Evolutionary conservation across 768 basidiomycete species (phyloP), one percentile per base, ranked within the genome.

Genomic region (Lentinula sp.): DNA sequence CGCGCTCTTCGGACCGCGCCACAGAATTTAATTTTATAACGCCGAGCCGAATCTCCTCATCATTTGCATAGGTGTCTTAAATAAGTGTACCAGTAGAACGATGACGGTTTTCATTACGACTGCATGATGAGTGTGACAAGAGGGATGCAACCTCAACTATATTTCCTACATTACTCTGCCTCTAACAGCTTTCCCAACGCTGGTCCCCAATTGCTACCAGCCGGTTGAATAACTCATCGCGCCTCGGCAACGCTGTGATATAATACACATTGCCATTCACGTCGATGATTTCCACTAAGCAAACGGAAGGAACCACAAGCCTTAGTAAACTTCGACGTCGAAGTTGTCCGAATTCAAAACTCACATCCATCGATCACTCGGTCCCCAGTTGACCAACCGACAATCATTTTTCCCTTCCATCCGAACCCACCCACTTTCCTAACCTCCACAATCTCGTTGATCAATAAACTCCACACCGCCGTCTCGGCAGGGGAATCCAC

Each of bases 391-490:
- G 69, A 70, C 68, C 70, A 75, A 23, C 74, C 74, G 23, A 76
- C 70, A 33, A 77, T 64, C 42, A 76, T 61, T 68, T 70, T 71
- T n/a, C 69, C 72, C 70, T 75, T 76, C 72, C 73, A 76, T 43
- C 74, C 75, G 46, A 74, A 70, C 39, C 75, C 74, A 39, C 75
- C 75, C 49, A 75, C 62, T 66, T 74, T 63, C 41, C 71, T 51
- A 56, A 68, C 71, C 65, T 66, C 53, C 64, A 71, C 71, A 35
- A 75, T 65, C 57, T 68, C 68, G 23, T 70, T 70, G 9, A 77
- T 52, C 39, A 68, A 66, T 20, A 76, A 64, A 20, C 69, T 68
- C 62, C 72, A 72, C 60, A 69, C 66, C 20, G 18, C 37, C 15
- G 53, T 54, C 53, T 54, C 53, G 4, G 53, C 53, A 39, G 53